A percentile compares a stretch with the other conserved stretches of the same genome.
Conservation (phyloP, 371 early-diverging fungal species). For the Paraphysoderma sedebokerense region DNA sequence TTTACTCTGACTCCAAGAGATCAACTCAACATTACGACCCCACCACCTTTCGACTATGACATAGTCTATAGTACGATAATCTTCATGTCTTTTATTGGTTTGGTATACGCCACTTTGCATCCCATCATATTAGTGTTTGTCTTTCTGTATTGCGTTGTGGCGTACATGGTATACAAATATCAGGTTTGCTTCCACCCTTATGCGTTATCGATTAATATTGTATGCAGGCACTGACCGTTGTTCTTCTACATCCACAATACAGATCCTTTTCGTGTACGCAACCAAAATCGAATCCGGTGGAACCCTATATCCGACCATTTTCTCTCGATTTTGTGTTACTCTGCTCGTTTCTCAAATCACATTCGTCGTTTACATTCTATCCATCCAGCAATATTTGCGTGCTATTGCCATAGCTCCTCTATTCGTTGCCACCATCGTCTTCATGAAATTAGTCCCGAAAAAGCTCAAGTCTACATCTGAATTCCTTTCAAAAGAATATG, state of each 20-base stretch:
- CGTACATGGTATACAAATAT: background rate
- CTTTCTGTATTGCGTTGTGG: background rate
- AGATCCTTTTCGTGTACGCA: background rate
- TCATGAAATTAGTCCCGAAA: background rate
- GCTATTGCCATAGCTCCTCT: background rate
- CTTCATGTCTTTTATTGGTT: background rate
- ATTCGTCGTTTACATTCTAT: background rate
- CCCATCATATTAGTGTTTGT: too few relatives aligned
- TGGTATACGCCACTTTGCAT: too few relatives aligned
- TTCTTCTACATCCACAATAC: too few relatives aligned
- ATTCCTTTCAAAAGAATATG: too few relatives aligned
- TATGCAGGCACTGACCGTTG: too few relatives aligned
- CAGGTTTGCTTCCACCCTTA: too few relatives aligned
- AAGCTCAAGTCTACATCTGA: too few relatives aligned
- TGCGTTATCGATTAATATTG: too few relatives aligned
- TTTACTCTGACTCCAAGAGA: background rate
- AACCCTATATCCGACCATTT: background rate
- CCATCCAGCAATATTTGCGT: background rate
- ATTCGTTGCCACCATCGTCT: background rate
- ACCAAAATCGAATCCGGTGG: background rate
- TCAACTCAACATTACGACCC: background rate
- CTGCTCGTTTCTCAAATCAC: background rate
- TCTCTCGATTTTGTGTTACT: background rate
- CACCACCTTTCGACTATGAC: background rate
- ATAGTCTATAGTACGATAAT: background rate